A percentile compares a stretch with the other conserved stretches of the same genome.
phyloP scores from a whole-genome alignment of 2,329 filamentous ascomycete species.

The Phaeosphaeria sp. region DNA sequence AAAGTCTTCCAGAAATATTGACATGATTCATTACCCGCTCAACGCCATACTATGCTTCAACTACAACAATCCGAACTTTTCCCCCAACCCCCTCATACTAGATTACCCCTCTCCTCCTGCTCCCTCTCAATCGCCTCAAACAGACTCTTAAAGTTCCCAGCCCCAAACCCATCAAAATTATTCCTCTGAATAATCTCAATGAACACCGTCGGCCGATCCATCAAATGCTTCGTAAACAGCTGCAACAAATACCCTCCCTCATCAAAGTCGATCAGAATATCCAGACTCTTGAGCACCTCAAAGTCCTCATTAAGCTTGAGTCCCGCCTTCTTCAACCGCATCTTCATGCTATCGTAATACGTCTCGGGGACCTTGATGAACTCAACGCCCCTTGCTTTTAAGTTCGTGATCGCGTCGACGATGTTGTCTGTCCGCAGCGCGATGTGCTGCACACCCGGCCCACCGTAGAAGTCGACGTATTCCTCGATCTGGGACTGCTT shows the following conservation, averaged over 20 bases:
- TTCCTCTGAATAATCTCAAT: constrained; percentile 95
- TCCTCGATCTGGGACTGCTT: constrained; percentile 95
- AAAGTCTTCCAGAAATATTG: too few species aligned
- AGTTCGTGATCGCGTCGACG: constrained; percentile 74
- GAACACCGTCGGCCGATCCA: constrained; percentile 95
- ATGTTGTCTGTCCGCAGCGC: constrained; percentile 85
- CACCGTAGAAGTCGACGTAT: constrained; percentile 83
- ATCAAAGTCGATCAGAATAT: constrained; percentile 95
- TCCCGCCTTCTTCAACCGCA: constrained; percentile 70
- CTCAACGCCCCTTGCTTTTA: constrained; percentile 87
- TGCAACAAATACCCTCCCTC: constrained; percentile 84
- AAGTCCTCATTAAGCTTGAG: constrained; percentile 77
- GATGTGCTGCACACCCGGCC: constrained; percentile 91
- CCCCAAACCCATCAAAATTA: constrained; percentile 89
- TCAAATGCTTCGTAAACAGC: constrained; percentile 72
- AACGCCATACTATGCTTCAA: neutral
- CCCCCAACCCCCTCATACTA: constrained; percentile 48
- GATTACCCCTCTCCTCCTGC: constrained; percentile 83
- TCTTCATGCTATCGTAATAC: constrained; percentile 81
- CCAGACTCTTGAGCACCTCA: constrained; percentile 75
- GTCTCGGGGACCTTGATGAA: constrained; percentile 90
- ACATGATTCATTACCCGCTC: neutral
- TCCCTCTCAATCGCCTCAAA: constrained; percentile 97
- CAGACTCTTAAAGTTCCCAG: constrained; percentile 92
- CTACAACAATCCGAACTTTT: neutral